Evolutionary conservation across 495 filamentous ascomycete genomes (phyloP).

Genomic region (Aspergillus nanangensis): DNA sequence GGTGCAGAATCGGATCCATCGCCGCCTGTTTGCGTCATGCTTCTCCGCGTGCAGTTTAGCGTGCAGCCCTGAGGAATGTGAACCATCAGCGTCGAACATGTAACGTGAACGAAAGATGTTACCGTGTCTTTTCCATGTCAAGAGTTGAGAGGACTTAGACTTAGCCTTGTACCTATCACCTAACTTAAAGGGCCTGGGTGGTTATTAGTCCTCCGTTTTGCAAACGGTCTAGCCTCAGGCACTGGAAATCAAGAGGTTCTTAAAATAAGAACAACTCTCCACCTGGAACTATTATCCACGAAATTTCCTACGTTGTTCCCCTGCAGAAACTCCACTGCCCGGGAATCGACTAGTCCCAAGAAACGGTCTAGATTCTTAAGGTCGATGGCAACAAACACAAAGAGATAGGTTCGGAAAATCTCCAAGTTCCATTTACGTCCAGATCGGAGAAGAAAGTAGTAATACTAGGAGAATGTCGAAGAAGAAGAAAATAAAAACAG

Average conservation of each 20-base stretch:
- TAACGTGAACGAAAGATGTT: not conserved
- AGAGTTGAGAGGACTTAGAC: too few species aligned
- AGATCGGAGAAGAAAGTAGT: not conserved
- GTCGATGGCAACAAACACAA: not conserved
- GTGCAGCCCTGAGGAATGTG: slow-evolving; percentile 22
- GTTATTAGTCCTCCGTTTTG: too few species aligned
- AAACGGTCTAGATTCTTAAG: not conserved
- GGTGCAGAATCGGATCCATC: not conserved
- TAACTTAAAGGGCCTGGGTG: too few species aligned
- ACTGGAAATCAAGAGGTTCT: too few species aligned
- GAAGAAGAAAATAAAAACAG: not conserved
- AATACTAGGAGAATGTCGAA: not conserved
- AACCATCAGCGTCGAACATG: slow-evolving; percentile 7
- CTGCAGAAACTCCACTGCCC: not conserved
- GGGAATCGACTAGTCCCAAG: not conserved
- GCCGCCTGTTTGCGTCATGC: slow-evolving; percentile 28
- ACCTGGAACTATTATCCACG: not conserved
- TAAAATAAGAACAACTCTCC: not conserved
- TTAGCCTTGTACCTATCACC: too few species aligned
- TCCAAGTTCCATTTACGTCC: not conserved
- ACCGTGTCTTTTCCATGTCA: not conserved
- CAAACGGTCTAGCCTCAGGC: too few species aligned
- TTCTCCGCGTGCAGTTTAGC: slow-evolving; percentile 29
- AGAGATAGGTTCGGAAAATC: not conserved
- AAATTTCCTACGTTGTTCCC: not conserved